These are phyloP conservation scores for Zymoseptoria passerinii DNA, from an alignment of 2,329 filamentous ascomycete genomes.

Conservation along the genomic window DNA sequence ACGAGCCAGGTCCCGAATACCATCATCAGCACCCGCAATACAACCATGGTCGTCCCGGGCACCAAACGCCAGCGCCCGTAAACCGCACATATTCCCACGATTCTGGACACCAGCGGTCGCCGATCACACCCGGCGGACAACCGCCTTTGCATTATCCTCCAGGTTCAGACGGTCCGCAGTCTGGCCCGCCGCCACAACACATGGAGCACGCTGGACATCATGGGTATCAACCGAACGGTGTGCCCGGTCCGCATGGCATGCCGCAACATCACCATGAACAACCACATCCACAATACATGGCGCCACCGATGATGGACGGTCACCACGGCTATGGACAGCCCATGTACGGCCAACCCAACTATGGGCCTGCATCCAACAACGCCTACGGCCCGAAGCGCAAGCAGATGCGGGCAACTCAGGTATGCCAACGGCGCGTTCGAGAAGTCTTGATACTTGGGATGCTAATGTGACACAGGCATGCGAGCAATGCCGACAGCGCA, in stretches of 20 bases:
- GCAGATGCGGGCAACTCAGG: constrained; percentile 31
- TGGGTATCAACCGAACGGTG: constrained; percentile 25
- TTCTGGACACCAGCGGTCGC: constrained; percentile 26
- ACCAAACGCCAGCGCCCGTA: constrained; percentile 29
- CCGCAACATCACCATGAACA: constrained; percentile 22
- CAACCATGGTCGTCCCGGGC: constrained; percentile 26
- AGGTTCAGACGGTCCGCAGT: constrained; percentile 20
- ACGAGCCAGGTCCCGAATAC: constrained; percentile 17
- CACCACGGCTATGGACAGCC: constrained; percentile 19
- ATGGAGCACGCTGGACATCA: constrained; percentile 27
- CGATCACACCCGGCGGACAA: constrained; percentile 28
- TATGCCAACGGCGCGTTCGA: constrained; percentile 8
- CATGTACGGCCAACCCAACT: constrained; percentile 18
- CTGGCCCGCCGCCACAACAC: constrained; percentile 13
- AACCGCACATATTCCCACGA: constrained; percentile 29
- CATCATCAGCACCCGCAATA: constrained; percentile 24
- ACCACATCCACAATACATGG: constrained; percentile 18
- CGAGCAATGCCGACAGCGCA: constrained; percentile 77
- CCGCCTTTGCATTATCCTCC: constrained; percentile 9
- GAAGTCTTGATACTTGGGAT: neutral
- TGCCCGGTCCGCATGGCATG: constrained; percentile 18
- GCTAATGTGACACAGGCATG: constrained; percentile 57
- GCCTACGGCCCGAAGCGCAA: constrained; percentile 25
- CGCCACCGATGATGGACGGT: constrained; percentile 23
- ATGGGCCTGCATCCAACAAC: constrained; percentile 21